phyloP scores from a whole-genome alignment of 2,329 filamentous ascomycete genomes.

The Scedosporium dehoogii region DNA sequence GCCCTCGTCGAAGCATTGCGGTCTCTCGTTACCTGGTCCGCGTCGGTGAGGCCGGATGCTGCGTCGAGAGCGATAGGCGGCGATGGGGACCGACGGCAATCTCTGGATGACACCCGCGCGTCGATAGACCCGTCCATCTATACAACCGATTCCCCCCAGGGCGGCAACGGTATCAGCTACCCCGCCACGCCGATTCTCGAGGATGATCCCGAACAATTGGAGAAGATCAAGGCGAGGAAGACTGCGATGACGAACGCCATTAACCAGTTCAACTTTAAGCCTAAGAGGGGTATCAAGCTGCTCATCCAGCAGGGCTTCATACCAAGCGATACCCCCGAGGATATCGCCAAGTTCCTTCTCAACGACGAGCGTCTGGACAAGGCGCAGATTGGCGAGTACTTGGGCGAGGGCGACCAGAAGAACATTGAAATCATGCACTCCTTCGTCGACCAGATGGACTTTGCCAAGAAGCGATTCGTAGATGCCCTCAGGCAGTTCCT shows the following conservation, averaged over 20 bases:
- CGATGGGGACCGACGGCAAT: slow-evolving; percentile 16
- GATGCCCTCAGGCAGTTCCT: slow-evolving; percentile 85
- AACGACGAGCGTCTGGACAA: slow-evolving; percentile 82
- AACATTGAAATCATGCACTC: slow-evolving; percentile 98
- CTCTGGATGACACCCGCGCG: slow-evolving; percentile 22
- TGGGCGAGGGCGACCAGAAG: slow-evolving; percentile 85
- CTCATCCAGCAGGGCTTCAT: slow-evolving; percentile 84
- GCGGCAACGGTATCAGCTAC: slow-evolving; percentile 44
- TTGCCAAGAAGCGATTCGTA: slow-evolving; percentile 82
- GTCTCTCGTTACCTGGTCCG: slow-evolving; percentile 88
- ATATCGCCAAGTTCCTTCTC: slow-evolving; percentile 77
- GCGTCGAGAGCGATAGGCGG: slow-evolving; percentile 15
- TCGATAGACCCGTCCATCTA: slow-evolving; percentile 56
- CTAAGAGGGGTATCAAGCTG: slow-evolving; percentile 83
- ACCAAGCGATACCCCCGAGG: slow-evolving; percentile 61
- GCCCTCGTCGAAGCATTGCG: slow-evolving; percentile 79
- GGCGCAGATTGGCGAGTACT: slow-evolving; percentile 81
- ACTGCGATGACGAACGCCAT: slow-evolving; percentile 85
- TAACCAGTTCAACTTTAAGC: slow-evolving; percentile 93
- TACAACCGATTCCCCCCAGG: not conserved
- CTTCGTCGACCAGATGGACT: slow-evolving; percentile 94
- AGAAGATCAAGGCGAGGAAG: slow-evolving; percentile 88
- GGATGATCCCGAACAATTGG: slow-evolving; percentile 89
- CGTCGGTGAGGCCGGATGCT: slow-evolving; percentile 49
- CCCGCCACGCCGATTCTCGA: slow-evolving; percentile 58